Conservation (phyloP, 768 basidiomycete genomes). For the Podaxis carcinomalis region DNA sequence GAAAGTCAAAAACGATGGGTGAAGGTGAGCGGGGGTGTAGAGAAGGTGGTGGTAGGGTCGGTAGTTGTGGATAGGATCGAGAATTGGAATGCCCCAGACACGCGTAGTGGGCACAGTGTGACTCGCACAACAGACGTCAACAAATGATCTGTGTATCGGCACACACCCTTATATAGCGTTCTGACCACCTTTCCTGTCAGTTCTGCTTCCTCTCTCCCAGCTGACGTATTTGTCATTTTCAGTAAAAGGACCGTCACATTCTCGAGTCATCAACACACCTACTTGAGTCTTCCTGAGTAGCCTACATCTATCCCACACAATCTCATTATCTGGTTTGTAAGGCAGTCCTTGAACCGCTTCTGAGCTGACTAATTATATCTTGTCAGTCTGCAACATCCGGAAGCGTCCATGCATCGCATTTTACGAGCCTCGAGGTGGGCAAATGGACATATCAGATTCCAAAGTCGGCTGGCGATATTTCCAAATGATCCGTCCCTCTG, state of each 20-base stretch:
- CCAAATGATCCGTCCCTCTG: slow-evolving; percentile 2
- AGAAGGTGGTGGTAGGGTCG: slow-evolving; percentile 14
- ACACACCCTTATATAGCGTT: slow-evolving; percentile 6
- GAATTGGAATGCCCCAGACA: slow-evolving; percentile 32
- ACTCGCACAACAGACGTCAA: slow-evolving; percentile 34
- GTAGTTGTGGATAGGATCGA: slow-evolving; percentile 15
- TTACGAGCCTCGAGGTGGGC: neutral
- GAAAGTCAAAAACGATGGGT: neutral
- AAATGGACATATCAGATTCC: neutral
- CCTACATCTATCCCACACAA: neutral
- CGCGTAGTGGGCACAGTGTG: slow-evolving; percentile 31
- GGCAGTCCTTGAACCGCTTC: neutral
- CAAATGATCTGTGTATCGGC: slow-evolving; percentile 18
- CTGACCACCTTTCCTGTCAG: neutral
- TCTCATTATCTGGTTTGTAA: neutral
- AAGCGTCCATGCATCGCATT: neutral
- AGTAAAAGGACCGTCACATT: neutral
- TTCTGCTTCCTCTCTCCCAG: neutral
- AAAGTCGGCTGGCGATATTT: neutral
- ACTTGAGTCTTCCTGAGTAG: neutral
- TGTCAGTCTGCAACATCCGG: neutral
- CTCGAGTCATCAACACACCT: neutral
- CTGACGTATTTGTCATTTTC: neutral
- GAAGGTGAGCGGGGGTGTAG: slow-evolving; percentile 6
- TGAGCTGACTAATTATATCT: slow-evolving; percentile 2